Percentiles rank a stretch among this genome's conserved stretches.
Conservation (phyloP, 345 rosid genomes). For the Pistacia vera region DNA sequence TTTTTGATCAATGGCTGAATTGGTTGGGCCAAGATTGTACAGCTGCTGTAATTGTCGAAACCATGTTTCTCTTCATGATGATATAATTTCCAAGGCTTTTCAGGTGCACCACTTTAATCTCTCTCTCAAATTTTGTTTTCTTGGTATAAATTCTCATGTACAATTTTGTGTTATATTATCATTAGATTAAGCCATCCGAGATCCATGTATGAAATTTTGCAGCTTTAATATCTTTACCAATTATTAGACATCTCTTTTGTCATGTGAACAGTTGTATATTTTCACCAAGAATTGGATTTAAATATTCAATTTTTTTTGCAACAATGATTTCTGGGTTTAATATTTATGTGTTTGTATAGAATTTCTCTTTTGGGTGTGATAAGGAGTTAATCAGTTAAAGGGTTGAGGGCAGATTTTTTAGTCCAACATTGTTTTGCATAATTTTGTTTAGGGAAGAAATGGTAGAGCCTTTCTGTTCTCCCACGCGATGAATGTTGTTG, state of each 20-base stretch:
- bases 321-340: background rate
- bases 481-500: constrained; percentile 73
- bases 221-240: background rate
- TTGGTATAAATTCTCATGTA: background rate
- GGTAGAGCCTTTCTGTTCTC: constrained; percentile 90
- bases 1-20: constrained; percentile 56
- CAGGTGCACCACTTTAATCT: constrained; percentile 58
- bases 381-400: background rate
- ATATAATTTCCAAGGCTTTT: constrained; percentile 89
- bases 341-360: background rate
- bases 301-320: constrained; percentile 1
- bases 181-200: background rate
- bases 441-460: constrained; percentile 68
- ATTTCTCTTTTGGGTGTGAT: background rate
- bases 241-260: background rate
- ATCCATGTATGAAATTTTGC: background rate
- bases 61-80: constrained; percentile 86
- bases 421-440: constrained; percentile 19
- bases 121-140: background rate
- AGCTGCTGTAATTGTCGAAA: constrained; percentile 87
- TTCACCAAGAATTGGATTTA: background rate
- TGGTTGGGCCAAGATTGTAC: constrained; percentile 76
- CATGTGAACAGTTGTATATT: background rate
- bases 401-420: background rate
- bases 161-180: background rate